These are phyloP conservation scores for Phanerochaete sordida DNA, from an alignment of 768 basidiomycete species.

Conservation along the genomic window DNA sequence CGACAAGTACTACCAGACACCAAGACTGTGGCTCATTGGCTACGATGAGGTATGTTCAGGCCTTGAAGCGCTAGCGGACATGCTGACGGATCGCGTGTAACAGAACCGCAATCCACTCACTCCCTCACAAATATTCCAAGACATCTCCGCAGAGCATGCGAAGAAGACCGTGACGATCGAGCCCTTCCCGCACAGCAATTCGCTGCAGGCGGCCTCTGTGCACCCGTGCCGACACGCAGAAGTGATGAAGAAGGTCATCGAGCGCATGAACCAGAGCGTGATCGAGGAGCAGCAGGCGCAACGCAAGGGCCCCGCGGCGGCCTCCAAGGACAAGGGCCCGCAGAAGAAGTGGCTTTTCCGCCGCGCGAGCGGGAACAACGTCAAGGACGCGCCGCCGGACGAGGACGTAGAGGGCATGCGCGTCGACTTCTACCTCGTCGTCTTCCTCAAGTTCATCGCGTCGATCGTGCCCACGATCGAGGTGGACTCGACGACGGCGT, in stretches of 20 bases:
- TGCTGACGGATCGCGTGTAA: background rate
- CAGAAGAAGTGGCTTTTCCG: constrained; percentile 88
- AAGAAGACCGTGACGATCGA: constrained; percentile 99
- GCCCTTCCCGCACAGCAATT: constrained; percentile 89
- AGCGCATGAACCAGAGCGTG: constrained; percentile 92
- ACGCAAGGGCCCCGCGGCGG: constrained; percentile 37
- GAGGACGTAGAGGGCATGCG: constrained; percentile 87
- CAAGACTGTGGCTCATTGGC: constrained; percentile 95
- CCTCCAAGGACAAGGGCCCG: constrained; percentile 39
- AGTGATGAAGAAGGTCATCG: constrained; percentile 99
- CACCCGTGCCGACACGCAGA: constrained; percentile 98
- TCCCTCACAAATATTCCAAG: constrained; percentile 92
- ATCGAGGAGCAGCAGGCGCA: constrained; percentile 78
- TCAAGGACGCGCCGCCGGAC: constrained; percentile 46
- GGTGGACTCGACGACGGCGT: constrained; percentile 82
- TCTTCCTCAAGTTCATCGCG: constrained; percentile 99
- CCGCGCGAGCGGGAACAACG: constrained; percentile 58
- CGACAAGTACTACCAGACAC: constrained; percentile 99
- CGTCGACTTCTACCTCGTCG: constrained; percentile 97
- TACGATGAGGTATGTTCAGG: constrained; percentile 77
- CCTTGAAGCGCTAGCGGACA: background rate
- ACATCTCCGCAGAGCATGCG: constrained; percentile 95
- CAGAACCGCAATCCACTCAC: constrained; percentile 88
- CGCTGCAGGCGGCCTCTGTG: constrained; percentile 86
- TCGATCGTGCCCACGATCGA: constrained; percentile 99